These are phyloP conservation scores for Sporisorium scitamineum DNA, from an alignment of 1,284 basidiomycete genomes.

Conservation along the genomic window DNA sequence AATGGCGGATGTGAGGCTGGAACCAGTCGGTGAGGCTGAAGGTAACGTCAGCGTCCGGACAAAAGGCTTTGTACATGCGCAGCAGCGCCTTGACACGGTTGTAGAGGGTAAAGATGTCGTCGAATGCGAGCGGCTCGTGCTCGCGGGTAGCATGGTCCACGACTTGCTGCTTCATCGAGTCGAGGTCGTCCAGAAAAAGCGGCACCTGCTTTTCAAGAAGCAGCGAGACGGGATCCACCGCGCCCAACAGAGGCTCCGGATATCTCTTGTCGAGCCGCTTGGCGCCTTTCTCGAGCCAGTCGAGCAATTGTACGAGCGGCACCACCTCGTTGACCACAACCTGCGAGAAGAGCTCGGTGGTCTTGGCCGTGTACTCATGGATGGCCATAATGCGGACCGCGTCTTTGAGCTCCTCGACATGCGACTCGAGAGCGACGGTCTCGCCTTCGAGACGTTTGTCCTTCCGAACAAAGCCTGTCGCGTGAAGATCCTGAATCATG, in stretches of 20 bases:
- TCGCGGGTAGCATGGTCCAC: slow-evolving; percentile 58
- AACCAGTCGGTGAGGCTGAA: slow-evolving; percentile 75
- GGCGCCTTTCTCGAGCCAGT: slow-evolving; percentile 87
- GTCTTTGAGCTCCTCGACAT: slow-evolving; percentile 68
- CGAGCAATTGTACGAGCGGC: slow-evolving; percentile 79
- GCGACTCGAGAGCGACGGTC: slow-evolving; percentile 56
- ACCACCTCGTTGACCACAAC: slow-evolving; percentile 82
- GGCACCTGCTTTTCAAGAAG: slow-evolving; percentile 81
- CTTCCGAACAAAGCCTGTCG: slow-evolving; percentile 58
- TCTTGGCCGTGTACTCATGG: slow-evolving; percentile 75
- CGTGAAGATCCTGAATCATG: slow-evolving; percentile 67
- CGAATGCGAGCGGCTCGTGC: slow-evolving; percentile 52
- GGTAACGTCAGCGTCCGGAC: slow-evolving; percentile 72
- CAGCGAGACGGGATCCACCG: slow-evolving; percentile 74
- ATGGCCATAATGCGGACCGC: slow-evolving; percentile 78
- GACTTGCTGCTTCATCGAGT: slow-evolving; percentile 64
- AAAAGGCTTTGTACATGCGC: slow-evolving; percentile 84
- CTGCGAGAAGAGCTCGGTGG: slow-evolving; percentile 73
- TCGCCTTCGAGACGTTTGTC: slow-evolving; percentile 49
- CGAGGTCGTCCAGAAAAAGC: slow-evolving; percentile 80
- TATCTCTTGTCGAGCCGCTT: slow-evolving; percentile 87
- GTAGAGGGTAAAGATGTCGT: slow-evolving; percentile 87
- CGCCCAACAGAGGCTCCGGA: slow-evolving; percentile 79
- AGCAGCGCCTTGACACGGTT: slow-evolving; percentile 79
- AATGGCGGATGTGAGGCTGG: slow-evolving; percentile 86